Conservation (phyloP, 1,139 yeast genomes). For the Dujonia santamariae region DNA sequence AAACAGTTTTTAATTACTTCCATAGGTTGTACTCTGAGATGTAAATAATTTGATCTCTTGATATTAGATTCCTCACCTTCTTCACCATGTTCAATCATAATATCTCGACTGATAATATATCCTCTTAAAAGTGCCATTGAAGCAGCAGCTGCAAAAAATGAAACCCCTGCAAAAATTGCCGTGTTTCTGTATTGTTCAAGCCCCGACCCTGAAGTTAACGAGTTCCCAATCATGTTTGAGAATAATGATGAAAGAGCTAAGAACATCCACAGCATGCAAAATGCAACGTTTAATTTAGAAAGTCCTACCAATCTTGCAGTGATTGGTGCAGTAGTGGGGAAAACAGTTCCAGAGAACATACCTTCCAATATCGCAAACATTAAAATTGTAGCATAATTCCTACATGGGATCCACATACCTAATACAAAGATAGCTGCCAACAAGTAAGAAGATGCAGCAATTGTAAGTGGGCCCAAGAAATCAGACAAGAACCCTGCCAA, state of each 20-base stretch:
- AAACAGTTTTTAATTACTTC: constrained; percentile 7
- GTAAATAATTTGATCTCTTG: constrained; percentile 1
- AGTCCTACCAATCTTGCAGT: constrained; percentile 44
- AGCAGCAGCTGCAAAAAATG: constrained; percentile 42
- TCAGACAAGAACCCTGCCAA: constrained; percentile 37
- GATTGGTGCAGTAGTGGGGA: constrained; percentile 28
- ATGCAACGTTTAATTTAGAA: constrained; percentile 44
- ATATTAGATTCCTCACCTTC: not conserved
- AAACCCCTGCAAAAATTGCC: constrained; percentile 50
- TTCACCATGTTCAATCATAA: constrained; percentile 8
- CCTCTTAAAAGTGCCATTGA: constrained; percentile 43
- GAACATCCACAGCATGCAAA: constrained; percentile 47
- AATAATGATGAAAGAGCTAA: constrained; percentile 45
- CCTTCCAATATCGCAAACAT: constrained; percentile 26
- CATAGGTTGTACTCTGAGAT: constrained; percentile 8
- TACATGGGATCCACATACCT: constrained; percentile 37
- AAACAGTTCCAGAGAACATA: constrained; percentile 23
- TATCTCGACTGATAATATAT: constrained; percentile 46
- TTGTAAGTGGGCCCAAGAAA: constrained; percentile 35
- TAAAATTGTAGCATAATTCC: constrained; percentile 28
- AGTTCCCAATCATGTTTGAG: constrained; percentile 53
- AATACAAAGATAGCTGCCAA: constrained; percentile 24
- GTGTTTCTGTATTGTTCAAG: constrained; percentile 44
- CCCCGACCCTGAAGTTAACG: constrained; percentile 34
- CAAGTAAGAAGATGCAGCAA: constrained; percentile 24